Evolutionary conservation across 192 early-diverging fungal species (phyloP), one percentile per base, ranked within the genome.

Genomic region (Rhizoclosmatium sp.): DNA sequence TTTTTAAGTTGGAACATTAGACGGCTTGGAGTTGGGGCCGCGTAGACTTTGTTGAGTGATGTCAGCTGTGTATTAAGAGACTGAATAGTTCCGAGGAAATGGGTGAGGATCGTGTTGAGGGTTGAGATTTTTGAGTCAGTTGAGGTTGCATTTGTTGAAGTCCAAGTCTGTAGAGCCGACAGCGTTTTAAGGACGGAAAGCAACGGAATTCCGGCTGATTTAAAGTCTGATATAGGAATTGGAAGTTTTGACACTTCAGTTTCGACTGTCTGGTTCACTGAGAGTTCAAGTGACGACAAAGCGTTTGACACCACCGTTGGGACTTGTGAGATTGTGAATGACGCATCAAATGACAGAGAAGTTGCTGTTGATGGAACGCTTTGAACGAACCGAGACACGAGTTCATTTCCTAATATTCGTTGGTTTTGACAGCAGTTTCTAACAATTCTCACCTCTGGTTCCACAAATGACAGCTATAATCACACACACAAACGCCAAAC

Each of bases 391-490:
- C 45, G 44, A 14, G 66, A 16, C 4, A 48, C 23, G 19, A 16
- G 14, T 48, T n/a, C 21, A 41, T 68, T 68, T 41, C 10, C 66
- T 68, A 16, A 31, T 31, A 31, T 31, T 31, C 9, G 51, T 54
- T 54, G 51, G 51, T 7, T 54, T 7, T 7, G 51, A 54, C 5
- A 54, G 16, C 51, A 54, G 39, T 31, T 1, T 65, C 16, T 14
- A 21, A 1, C 10, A 19, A 65, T 40, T 4, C 2, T 46, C 19
- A 72, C 70, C 47, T 72, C 41, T 14, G 14, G 44, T 19, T 40
- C 70, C 70, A 40, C 58, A 72, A 23, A 72, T 72, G 23, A 46
- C 21, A 39, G 59, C 10, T 31, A 44, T 10, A 40, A 60, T 47
- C 19, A 75, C 58, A 7, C 58, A 45, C 41, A 75, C 41, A 41